Conservation (phyloP, 2,329 filamentous ascomycete species). For the Hysterium pulicare region DNA sequence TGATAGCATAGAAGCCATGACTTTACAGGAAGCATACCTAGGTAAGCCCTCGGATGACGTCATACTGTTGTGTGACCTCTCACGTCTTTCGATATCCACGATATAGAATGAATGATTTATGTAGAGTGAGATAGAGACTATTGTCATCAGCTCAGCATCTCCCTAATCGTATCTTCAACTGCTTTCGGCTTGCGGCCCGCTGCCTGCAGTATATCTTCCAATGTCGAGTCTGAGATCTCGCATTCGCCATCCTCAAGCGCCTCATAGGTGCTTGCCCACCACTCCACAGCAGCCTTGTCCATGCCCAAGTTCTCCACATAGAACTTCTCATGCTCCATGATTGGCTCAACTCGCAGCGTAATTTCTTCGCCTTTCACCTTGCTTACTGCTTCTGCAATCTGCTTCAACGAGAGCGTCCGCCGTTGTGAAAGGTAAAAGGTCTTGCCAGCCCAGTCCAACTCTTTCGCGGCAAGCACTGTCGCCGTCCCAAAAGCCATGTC, state of each 20-base stretch:
- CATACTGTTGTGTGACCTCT: too few relatives aligned
- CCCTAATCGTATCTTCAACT: constrained; percentile 39
- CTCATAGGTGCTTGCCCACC: constrained; percentile 48
- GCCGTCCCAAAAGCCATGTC: constrained; percentile 46
- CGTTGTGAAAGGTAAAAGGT: constrained; percentile 40
- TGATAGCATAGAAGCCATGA: too few relatives aligned
- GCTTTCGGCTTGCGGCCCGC: constrained; percentile 34
- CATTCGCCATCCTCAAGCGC: constrained; percentile 43
- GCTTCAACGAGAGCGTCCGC: constrained; percentile 20
- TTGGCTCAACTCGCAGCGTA: constrained; percentile 33
- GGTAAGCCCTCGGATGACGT: too few relatives aligned
- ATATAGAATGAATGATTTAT: too few relatives aligned
- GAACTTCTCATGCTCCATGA: constrained; percentile 40
- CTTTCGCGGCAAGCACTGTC: constrained; percentile 31
- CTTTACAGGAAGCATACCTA: too few relatives aligned
- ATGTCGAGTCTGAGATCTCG: constrained; percentile 38
- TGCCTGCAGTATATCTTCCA: constrained; percentile 38
- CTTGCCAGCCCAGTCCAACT: constrained; percentile 31
- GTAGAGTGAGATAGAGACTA: too few relatives aligned
- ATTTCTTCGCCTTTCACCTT: constrained; percentile 26
- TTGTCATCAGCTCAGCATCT: too few relatives aligned
- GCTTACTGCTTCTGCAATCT: constrained; percentile 31
- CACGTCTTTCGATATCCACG: too few relatives aligned
- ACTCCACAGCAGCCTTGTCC: constrained; percentile 39
- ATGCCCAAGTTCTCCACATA: constrained; percentile 37